phyloP scores from a whole-genome alignment of 148 eudicot species.

The Diospyros lotus region DNA sequence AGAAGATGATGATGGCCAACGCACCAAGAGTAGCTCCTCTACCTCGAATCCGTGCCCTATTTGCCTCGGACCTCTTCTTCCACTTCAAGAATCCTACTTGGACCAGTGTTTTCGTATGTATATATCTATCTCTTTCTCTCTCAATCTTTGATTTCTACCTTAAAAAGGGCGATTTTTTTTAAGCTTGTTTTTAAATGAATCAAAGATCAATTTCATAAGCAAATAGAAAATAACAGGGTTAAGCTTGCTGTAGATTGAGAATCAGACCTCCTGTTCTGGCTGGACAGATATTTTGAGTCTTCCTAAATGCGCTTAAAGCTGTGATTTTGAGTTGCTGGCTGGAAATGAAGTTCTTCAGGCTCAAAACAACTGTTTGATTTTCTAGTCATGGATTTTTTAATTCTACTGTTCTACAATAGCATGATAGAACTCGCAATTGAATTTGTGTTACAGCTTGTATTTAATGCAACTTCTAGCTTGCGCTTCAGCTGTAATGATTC shows the following conservation, averaged over 20 bases:
- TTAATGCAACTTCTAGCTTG: background rate
- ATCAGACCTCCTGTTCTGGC: background rate
- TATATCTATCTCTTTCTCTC: constrained; percentile 12
- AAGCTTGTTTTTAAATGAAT: background rate
- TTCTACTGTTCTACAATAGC: background rate
- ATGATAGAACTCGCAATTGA: background rate
- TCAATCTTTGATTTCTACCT: background rate
- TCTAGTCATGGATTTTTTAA: background rate
- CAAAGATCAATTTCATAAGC: background rate
- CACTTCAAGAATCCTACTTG: constrained; percentile 52
- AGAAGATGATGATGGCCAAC: background rate
- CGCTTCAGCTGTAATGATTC: background rate
- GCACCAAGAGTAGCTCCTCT: background rate
- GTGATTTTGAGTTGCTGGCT: background rate
- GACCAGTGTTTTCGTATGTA: constrained; percentile 71
- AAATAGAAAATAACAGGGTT: background rate
- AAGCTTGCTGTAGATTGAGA: background rate
- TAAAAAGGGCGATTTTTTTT: background rate
- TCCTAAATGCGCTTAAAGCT: background rate
- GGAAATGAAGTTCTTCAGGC: background rate
- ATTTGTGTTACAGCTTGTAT: too few relatives aligned
- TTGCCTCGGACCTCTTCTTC: constrained; percentile 42
- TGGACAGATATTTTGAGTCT: background rate
- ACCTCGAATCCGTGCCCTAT: constrained; percentile 65
- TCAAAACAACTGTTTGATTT: background rate